These are phyloP conservation scores for Pythium folliculosum DNA, from an alignment of 352 stramenopile genomes.

Conservation along the genomic window DNA sequence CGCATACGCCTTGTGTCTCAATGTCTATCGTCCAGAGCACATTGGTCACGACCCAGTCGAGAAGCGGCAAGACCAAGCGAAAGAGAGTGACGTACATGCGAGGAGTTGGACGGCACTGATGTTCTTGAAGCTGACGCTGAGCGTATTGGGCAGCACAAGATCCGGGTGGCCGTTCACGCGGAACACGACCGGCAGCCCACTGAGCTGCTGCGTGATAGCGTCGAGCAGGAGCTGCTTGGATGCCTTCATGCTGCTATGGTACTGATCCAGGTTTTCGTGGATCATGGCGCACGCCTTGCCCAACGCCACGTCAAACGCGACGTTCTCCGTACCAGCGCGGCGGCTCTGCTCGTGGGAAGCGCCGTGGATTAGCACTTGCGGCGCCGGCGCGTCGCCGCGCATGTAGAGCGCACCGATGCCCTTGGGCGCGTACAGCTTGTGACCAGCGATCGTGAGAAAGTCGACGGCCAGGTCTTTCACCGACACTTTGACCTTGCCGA, in stretches of 20 bases:
- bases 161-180: conserved; percentile 85
- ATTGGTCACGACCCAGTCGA: conserved; percentile 2
- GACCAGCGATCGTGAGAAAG: conserved; percentile 95
- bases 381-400: conserved; percentile 38
- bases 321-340: conserved; percentile 96
- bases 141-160: conserved; percentile 93
- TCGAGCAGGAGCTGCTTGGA: conserved; percentile 54
- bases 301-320: conserved; percentile 93
- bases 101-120: conserved; percentile 88
- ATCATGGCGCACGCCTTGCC: conserved; percentile 81
- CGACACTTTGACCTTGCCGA: conserved; percentile 93
- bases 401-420: conserved; percentile 84
- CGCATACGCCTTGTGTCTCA: conserved; percentile 81
- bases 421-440: conserved; percentile 98
- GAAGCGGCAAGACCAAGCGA: neutral
- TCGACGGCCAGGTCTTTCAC: conserved; percentile 89
- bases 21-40: conserved; percentile 51
- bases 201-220: conserved; percentile 52
- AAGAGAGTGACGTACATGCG: conserved; percentile 36
- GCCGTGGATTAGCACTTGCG: conserved; percentile 88
- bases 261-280: conserved; percentile 67
- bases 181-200: conserved; percentile 51
- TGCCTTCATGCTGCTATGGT: conserved; percentile 73
- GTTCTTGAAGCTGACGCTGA: conserved; percentile 93
- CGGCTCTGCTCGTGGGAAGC: conserved; percentile 91